Percentiles rank a stretch among this genome's conserved stretches.
Evolutionary conservation across 2,329 filamentous ascomycete genomes (phyloP).

Genomic region (Fusarium veterinarium): DNA sequence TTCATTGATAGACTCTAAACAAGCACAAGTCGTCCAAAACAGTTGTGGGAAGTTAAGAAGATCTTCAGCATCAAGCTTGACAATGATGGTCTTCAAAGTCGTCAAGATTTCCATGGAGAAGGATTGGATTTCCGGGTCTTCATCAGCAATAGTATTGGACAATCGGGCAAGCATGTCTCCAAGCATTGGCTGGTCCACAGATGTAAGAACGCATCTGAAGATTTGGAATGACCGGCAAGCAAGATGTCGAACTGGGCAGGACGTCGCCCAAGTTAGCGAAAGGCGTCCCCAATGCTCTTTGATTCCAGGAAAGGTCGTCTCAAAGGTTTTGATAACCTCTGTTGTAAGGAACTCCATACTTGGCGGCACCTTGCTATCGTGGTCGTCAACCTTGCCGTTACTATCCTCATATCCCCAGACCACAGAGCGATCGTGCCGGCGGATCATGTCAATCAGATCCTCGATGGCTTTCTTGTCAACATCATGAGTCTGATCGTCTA

Average conservation of each 20-base stretch:
- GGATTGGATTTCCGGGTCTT: slow-evolving; percentile 92
- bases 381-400: slow-evolving; percentile 79
- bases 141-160: slow-evolving; percentile 96
- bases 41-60: slow-evolving; percentile 92
- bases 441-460: slow-evolving; percentile 86
- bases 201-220: slow-evolving; percentile 92
- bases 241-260: slow-evolving; percentile 92
- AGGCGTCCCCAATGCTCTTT: slow-evolving; percentile 92
- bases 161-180: slow-evolving; percentile 95
- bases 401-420: slow-evolving; percentile 96
- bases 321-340: slow-evolving; percentile 87
- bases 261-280: slow-evolving; percentile 94
- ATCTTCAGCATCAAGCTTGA: slow-evolving; percentile 81
- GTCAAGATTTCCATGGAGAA: slow-evolving; percentile 99
- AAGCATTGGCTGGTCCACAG: slow-evolving; percentile 91
- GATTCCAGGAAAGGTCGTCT: slow-evolving; percentile 84
- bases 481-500: slow-evolving; percentile 75
- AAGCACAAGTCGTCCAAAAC: slow-evolving; percentile 98
- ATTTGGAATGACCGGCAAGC: slow-evolving; percentile 98
- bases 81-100: slow-evolving; percentile 90
- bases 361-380: slow-evolving; percentile 82
- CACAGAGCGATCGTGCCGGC: slow-evolving; percentile 83
- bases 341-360: slow-evolving; percentile 88
- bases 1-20: slow-evolving; percentile 96
- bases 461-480: slow-evolving; percentile 81